phyloP scores from a whole-genome alignment of 2,329 filamentous ascomycete genomes.

The Seiridium unicorne region DNA sequence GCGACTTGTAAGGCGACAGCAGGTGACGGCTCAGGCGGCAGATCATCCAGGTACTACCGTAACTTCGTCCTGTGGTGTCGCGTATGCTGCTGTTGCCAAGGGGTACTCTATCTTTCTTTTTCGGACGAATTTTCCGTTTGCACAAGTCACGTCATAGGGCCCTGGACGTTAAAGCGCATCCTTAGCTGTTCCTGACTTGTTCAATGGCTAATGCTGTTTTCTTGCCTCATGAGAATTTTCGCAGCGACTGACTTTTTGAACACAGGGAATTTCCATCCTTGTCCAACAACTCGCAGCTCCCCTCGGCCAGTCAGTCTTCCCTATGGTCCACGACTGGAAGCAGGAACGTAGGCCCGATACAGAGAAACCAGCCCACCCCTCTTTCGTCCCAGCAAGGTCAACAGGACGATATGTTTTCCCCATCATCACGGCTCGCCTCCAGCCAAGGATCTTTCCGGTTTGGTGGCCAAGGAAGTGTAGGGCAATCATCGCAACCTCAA shows the following conservation, averaged over 20 bases:
- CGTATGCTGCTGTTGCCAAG: conserved; percentile 22
- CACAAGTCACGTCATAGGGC: not conserved
- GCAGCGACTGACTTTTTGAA: conserved; percentile 15
- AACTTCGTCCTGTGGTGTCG: conserved; percentile 10
- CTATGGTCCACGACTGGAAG: conserved; percentile 54
- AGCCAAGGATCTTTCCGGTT: conserved; percentile 53
- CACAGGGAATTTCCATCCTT: conserved; percentile 64
- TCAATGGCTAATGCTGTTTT: too few species aligned
- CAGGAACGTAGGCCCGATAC: conserved; percentile 47
- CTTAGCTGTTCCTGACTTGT: not conserved
- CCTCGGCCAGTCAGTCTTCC: conserved; percentile 45
- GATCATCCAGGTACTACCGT: not conserved
- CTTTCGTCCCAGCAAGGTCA: conserved; percentile 46
- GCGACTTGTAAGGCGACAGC: conserved; percentile 1
- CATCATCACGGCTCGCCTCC: conserved; percentile 33
- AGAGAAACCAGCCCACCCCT: conserved; percentile 52
- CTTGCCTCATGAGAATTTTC: not conserved
- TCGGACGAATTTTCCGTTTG: not conserved
- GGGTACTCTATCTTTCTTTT: conserved; percentile 17
- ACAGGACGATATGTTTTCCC: conserved; percentile 46
- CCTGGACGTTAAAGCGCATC: not conserved
- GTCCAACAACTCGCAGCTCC: conserved; percentile 58
- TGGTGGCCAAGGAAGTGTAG: conserved; percentile 42
- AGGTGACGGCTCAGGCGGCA: not conserved
- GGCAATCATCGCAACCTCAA: conserved; percentile 45